These are phyloP conservation scores for Monosporascus cannonballus DNA, from an alignment of 2,329 filamentous ascomycete genomes.

Conservation along the genomic window DNA sequence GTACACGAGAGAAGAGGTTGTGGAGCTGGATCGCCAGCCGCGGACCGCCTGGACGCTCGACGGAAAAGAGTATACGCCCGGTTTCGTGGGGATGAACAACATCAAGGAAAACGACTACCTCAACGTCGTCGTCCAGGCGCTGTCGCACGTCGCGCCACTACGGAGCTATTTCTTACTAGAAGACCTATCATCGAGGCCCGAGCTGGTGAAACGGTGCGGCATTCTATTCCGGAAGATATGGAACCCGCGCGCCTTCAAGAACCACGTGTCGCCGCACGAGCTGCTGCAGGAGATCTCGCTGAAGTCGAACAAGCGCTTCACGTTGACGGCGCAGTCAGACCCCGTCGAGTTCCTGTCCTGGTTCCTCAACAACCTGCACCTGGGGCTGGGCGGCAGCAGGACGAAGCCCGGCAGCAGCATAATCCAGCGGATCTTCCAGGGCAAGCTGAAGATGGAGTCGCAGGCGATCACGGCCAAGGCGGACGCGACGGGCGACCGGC, in stretches of 20 bases:
- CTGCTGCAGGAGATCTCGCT: constrained; percentile 90
- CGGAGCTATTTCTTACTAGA: constrained; percentile 90
- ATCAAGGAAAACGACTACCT: constrained; percentile 99
- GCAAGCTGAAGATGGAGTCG: constrained; percentile 83
- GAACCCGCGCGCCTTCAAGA: constrained; percentile 95
- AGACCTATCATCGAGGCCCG: constrained; percentile 63
- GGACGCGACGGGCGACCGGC: constrained; percentile 69
- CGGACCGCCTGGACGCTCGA: constrained; percentile 68
- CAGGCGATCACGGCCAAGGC: constrained; percentile 90
- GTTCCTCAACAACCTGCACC: constrained; percentile 94
- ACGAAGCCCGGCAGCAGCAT: constrained; percentile 80
- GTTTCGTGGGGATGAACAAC: constrained; percentile 98
- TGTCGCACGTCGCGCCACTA: constrained; percentile 83
- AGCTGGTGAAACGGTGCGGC: constrained; percentile 82
- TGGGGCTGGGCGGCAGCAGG: constrained; percentile 84
- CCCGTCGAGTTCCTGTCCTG: constrained; percentile 95
- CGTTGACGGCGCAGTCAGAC: constrained; percentile 83
- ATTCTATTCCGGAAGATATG: constrained; percentile 94
- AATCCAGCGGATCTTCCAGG: constrained; percentile 90
- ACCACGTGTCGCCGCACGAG: constrained; percentile 95
- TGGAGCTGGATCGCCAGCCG: constrained; percentile 64
- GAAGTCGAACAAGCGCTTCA: constrained; percentile 87
- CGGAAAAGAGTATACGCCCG: constrained; percentile 82
- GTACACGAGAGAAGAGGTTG: constrained; percentile 75
- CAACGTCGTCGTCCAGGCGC: constrained; percentile 87